Base-by-base conservation (phyloP, 2,329 filamentous ascomycete genomes). In the Xylaria sp. region DNA sequence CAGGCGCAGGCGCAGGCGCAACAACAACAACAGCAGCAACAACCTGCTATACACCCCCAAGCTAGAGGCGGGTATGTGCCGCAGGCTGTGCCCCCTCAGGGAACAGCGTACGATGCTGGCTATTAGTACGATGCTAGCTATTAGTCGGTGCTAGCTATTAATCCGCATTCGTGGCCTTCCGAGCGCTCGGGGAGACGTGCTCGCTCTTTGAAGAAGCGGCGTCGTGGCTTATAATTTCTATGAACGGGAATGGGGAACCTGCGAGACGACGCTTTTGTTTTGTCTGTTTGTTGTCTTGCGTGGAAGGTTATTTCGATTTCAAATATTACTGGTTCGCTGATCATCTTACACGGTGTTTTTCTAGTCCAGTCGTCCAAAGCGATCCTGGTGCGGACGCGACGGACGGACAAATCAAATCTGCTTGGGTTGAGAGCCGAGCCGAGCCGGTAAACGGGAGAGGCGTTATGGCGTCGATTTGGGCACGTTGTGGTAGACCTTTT, bases 1-100 rank as follows among this genome's bases (percentile, higher is more conserved):
- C 79, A 80, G 35, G n/a, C n/a, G n/a, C n/a, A n/a, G n/a, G n/a
- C n/a, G 71, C 82, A 84, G 61, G 82, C 86, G 62, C 82, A 86
- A 60, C 82, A 84, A 53, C 78, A 79, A 53, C 71, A 73, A 60
- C 70, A 73, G 57, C 73, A 74, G 60, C 79, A 80, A 37, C 73
- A 74, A 62, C 78, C 78, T 59, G 74, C 74, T 33, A 69, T 81
- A 66, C 80, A 82, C 63, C 75, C 78, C 14, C 80, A 82, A 60
- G 74, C 76, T 53, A 76, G 70, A 42, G 67, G 68, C 4, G n/a
- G n/a, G n/a, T 74, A 71, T 46, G 72, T 65, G 7, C 68, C 71
- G 11, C 72, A 72, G 50, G 57, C 71, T 23, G 70, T 74, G 14
- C 69, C 71, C 2, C 69, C 72, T n/a, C 73, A 72, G 43, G 68